Conservation (phyloP, 371 early-diverging fungal genomes). For the Mortierella sp. region DNA sequence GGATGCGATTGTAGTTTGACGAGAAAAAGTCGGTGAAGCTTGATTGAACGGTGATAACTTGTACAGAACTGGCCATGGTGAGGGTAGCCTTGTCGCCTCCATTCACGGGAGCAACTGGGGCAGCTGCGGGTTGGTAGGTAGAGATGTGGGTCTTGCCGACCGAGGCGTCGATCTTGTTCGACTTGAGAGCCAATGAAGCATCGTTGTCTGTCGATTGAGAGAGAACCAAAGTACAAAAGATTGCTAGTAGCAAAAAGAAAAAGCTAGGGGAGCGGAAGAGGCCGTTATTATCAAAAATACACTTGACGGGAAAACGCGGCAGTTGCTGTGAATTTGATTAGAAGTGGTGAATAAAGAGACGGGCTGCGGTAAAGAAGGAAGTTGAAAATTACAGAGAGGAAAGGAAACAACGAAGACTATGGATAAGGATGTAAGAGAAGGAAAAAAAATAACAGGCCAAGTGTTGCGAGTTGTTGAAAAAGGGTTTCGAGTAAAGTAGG, state of each 20-base stretch:
- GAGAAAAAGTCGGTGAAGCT: conserved; percentile 25
- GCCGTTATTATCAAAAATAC: background rate
- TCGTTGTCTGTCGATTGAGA: background rate
- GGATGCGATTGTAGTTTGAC: conserved; percentile 23
- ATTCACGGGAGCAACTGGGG: background rate
- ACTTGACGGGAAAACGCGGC: background rate
- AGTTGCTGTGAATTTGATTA: background rate
- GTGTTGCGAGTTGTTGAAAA: no score
- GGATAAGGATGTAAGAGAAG: no score
- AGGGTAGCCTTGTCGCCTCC: background rate
- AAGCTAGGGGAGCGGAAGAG: background rate
- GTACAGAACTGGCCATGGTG: background rate
- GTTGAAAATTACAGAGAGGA: background rate
- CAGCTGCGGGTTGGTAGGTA: background rate
- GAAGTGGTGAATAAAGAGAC: background rate
- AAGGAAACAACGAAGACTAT: no score
- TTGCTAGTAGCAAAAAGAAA: background rate
- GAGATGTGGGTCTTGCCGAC: background rate
- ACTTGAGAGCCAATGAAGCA: background rate
- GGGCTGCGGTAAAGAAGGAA: background rate
- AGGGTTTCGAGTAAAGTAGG: no score
- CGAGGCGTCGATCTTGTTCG: background rate
- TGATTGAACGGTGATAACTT: conserved; percentile 4
- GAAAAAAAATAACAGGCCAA: no score
- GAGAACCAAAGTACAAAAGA: background rate